Conservation (phyloP, 768 basidiomycete species). For the Gelatoporia subvermispora region DNA sequence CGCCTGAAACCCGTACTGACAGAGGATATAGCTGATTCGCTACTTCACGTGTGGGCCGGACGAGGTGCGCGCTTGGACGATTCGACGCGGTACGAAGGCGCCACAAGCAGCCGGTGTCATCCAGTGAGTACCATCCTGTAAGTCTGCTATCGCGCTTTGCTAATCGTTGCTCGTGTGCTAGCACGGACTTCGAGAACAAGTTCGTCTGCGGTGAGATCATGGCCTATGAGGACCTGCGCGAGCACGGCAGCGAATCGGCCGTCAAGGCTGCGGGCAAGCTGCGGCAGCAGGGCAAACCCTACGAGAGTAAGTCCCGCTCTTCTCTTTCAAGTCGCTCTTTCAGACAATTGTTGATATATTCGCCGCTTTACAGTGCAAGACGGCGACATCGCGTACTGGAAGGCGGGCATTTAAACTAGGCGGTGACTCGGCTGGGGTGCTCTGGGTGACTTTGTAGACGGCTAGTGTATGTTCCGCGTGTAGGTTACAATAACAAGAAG, state of each 20-base stretch:
- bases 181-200: conserved; percentile 96
- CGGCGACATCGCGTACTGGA: conserved; percentile 93
- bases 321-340: background rate
- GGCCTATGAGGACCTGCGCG: conserved; percentile 84
- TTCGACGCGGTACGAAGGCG: conserved; percentile 89
- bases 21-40: conserved; percentile 63
- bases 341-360: background rate
- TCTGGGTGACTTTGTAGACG: no score
- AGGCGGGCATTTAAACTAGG: conserved; percentile 41
- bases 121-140: conserved; percentile 54
- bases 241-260: conserved; percentile 83
- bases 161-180: conserved; percentile 21
- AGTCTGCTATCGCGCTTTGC: background rate
- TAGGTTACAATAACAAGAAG: no score
- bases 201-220: conserved; percentile 98
- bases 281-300: conserved; percentile 94
- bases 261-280: conserved; percentile 96
- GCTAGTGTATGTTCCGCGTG: no score
- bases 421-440: no score
- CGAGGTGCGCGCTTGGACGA: conserved; percentile 98
- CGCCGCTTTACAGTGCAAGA: conserved; percentile 56
- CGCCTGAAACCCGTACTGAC: background rate
- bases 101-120: conserved; percentile 98
- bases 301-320: conserved; percentile 64
- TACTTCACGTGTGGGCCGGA: conserved; percentile 98